Evolutionary conservation across 2,329 filamentous ascomycete species (phyloP), one percentile per base, ranked within the genome.

Genomic region (Botryotinia convoluta): DNA sequence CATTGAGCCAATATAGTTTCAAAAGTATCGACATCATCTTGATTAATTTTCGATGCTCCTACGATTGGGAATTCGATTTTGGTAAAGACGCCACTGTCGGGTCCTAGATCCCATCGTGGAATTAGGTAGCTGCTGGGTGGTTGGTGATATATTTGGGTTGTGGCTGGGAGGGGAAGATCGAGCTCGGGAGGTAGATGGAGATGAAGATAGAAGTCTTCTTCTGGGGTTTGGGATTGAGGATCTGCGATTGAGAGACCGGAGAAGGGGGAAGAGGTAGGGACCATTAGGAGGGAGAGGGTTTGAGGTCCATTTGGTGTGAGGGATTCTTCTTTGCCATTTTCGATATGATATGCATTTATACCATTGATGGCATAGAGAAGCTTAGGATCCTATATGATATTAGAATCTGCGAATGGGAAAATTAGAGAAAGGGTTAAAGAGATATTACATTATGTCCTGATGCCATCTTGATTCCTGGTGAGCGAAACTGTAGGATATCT

Each of bases 1-100:
- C 95, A 98, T 83, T 98, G 94, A n/a, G 95, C 95, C 69, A 98
- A 87, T 76, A 98, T 98, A 4, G 95, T 98, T 85, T 98, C 95
- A 80, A 98, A 98, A 0, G 95, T 98, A 81, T 98, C 94, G 60
- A 97, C 87, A 81, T 98, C 95, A 81, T 98, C 95, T 82, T 98
- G 94, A 14, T 93, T 88, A 39, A 93, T 91, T 48, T 88, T 86
- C 48, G 93, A 90, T 74, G 86, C 90, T 32, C 93, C 93, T 37
- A 92, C 85, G 4, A 87, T 82, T 0, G 95, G 95, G 77, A 99
- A 98, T 81, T 98, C 92, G 80, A 99, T 94, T 72, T 94, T 89
- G 32, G 95, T 98, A 81, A 98, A 98, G 29, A 94, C 93, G 74
- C 94, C 95, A 76, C 91, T 92, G 73, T 96, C 93, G 1, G 92